Base-by-base conservation (phyloP, 257 asterid species). In the Rubia yunnanensis region DNA sequence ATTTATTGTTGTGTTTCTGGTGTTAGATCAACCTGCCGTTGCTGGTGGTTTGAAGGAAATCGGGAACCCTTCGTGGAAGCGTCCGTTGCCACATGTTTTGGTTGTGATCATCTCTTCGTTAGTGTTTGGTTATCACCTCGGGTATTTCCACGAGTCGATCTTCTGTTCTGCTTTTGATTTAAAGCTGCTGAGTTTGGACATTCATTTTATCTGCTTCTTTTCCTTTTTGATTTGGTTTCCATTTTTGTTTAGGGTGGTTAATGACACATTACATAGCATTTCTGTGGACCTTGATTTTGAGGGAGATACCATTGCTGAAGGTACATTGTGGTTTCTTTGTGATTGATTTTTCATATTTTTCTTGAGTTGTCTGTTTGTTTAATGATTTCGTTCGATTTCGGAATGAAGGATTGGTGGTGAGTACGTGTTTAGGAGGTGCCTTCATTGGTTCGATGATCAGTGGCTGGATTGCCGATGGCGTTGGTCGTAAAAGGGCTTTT, bases 61-160 rank as follows among this genome's bases (percentile, higher is more conserved):
- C 22, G 87, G 85, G 61, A 82, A 80, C 38, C 89, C 96, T 39
- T 89, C 98, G 23, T 92, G 98, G 98, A 84, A 79, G 79, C 86
- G 85, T 58, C 81, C 98, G 4, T 76, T 92, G 74, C 98, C 96
- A 11, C 96, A 92, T 79, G 71, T 92, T 70, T 72, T 92, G 79
- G 96, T 92, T 75, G 98, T 96, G 70, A 82, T 83, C 69, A 32
- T 92, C 23, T 82, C 96, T 0, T 85, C 98, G n/a, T 84, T 89
- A 74, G 79, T 92, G 67, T 92, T 77, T 71, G 98, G 98, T 71
- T 92, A 92, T 82, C 98, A 92, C 81, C 92, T 92, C 38, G 98
- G 96, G 98, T 89, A 73, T 72, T 86, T 73, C 28, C 68, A 35
- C 57, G 70, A 70, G 80, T 68, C 70, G 46, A 63, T 66, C 61